Evolutionary conservation across 192 early-diverging fungal species (phyloP).

Genomic region (Coemansia sp.): DNA sequence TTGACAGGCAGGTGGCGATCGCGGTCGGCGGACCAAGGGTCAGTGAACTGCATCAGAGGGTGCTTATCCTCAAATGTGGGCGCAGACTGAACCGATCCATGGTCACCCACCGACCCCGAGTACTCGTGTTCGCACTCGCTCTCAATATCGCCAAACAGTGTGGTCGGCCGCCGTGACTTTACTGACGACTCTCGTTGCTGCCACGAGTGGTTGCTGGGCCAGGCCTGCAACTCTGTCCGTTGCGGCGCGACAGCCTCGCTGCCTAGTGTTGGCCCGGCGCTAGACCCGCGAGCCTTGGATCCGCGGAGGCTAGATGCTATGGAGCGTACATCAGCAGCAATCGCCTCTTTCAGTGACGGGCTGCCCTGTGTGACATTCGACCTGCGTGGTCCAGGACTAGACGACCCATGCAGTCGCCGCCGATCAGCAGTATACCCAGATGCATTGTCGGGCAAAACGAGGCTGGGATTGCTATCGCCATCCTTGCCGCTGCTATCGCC

Average conservation of each 20-base stretch:
- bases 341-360: slow-evolving; percentile 41
- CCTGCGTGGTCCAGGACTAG: slow-evolving; percentile 24
- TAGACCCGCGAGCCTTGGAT: slow-evolving; percentile 37
- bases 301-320: slow-evolving; percentile 46
- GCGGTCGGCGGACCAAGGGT: slow-evolving; percentile 53
- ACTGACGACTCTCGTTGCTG: slow-evolving; percentile 46
- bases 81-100: slow-evolving; percentile 40
- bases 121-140: slow-evolving; percentile 32
- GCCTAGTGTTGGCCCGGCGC: slow-evolving; percentile 31
- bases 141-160: slow-evolving; percentile 29
- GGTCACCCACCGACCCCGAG: slow-evolving; percentile 28
- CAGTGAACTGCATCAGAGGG: slow-evolving; percentile 44
- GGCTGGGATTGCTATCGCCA: slow-evolving; percentile 13
- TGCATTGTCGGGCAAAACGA: slow-evolving; percentile 12
- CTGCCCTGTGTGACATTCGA: slow-evolving; percentile 33
- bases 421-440: slow-evolving; percentile 27
- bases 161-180: slow-evolving; percentile 43
- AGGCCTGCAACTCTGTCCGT: slow-evolving; percentile 24
- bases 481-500: slow-evolving; percentile 40
- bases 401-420: slow-evolving; percentile 39
- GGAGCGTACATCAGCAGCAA: slow-evolving; percentile 40
- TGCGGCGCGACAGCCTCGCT: slow-evolving; percentile 20
- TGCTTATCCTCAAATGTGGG: slow-evolving; percentile 33
- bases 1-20: slow-evolving; percentile 24
- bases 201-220: slow-evolving; percentile 35